Conservation (phyloP, 2,329 filamentous ascomycete genomes). For the Elsinoe fawcettii region DNA sequence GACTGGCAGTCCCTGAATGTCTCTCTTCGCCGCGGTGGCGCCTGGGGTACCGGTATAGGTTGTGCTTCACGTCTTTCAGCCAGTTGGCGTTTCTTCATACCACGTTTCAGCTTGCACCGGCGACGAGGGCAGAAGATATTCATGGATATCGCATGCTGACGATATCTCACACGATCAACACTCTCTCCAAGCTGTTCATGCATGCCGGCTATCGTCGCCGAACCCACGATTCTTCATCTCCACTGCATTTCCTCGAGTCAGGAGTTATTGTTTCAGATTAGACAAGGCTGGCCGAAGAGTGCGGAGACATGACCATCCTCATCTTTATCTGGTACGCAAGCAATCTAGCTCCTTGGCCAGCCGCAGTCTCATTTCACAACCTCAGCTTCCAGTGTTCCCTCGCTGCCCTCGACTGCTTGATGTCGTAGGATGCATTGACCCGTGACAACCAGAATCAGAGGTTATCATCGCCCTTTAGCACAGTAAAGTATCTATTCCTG, state of each 20-base stretch:
- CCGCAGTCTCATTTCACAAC: constrained; percentile 11
- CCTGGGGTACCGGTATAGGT: not conserved
- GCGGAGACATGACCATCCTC: not conserved
- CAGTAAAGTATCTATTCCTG: not conserved
- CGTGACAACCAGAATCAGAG: not conserved
- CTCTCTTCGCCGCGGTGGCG: not conserved
- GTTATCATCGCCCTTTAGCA: not conserved
- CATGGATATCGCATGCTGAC: not conserved
- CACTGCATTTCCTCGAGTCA: constrained; percentile 4
- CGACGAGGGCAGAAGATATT: not conserved
- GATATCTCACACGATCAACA: not conserved
- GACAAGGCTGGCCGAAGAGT: not conserved
- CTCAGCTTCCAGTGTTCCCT: not conserved
- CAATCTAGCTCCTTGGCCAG: constrained; percentile 7
- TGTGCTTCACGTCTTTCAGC: not conserved
- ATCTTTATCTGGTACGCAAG: constrained; percentile 1
- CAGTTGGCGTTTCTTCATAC: not conserved
- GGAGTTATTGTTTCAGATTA: constrained; percentile 1
- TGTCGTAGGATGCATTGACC: not conserved
- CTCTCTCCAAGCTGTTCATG: not conserved
- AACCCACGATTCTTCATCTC: not conserved
- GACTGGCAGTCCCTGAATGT: not conserved
- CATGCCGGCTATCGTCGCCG: not conserved
- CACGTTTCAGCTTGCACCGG: not conserved
- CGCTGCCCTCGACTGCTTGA: not conserved